A percentile compares a stretch with the other conserved stretches of the same genome.
phyloP scores from a whole-genome alignment of 2,329 filamentous ascomycete genomes.

The Bertia moriformis region DNA sequence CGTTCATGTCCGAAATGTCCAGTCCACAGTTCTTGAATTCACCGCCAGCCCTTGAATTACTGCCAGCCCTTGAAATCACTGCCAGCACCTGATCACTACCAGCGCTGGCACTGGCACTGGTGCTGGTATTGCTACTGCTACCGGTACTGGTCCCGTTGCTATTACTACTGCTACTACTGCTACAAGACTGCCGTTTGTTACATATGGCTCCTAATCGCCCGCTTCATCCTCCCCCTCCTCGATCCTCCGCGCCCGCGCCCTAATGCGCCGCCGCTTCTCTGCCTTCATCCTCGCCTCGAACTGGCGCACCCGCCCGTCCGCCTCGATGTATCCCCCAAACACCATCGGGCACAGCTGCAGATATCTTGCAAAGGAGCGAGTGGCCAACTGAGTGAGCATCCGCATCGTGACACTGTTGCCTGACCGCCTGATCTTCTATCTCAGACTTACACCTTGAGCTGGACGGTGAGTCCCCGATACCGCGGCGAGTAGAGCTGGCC shows the following conservation, averaged over 20 bases:
- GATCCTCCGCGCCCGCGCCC: constrained; percentile 53
- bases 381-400: background rate
- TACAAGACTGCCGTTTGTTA: too few relatives aligned
- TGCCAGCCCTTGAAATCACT: too few relatives aligned
- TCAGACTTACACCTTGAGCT: constrained; percentile 65
- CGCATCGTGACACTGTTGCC: background rate
- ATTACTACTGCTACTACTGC: too few relatives aligned
- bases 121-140: too few relatives aligned
- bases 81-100: too few relatives aligned
- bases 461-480: constrained; percentile 58
- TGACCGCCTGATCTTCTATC: too few relatives aligned
- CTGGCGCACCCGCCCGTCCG: constrained; percentile 50
- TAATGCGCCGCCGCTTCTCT: constrained; percentile 36
- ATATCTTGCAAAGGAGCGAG: constrained; percentile 35
- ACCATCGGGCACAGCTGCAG: constrained; percentile 78
- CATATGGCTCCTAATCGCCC: too few relatives aligned
- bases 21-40: constrained; percentile 1
- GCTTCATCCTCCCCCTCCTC: constrained; percentile 53
- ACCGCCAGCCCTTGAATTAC: too few relatives aligned
- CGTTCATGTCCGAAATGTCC: constrained; percentile 1
- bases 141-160: too few relatives aligned
- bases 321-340: constrained; percentile 64
- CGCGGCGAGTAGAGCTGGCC: constrained; percentile 55
- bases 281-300: constrained; percentile 54
- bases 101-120: too few relatives aligned